These are phyloP conservation scores for Serendipita vermifera DNA, from an alignment of 768 basidiomycete species.

Conservation along the genomic window DNA sequence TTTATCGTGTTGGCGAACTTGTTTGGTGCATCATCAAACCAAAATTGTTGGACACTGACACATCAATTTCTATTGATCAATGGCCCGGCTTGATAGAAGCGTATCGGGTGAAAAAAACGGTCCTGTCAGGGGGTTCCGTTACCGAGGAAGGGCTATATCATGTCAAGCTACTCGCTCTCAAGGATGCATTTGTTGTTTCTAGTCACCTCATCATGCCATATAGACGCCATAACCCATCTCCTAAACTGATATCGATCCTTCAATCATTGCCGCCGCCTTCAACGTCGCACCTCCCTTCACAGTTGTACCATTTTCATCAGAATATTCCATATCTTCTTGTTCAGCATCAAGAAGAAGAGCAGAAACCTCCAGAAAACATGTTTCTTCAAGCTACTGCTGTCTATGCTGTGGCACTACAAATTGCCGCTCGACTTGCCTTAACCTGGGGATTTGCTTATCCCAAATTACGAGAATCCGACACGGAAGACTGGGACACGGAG, in stretches of 20 bases:
- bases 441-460: neutral
- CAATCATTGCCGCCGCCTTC: neutral
- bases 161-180: slow-evolving; percentile 1
- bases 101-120: neutral
- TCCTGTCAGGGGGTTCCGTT: neutral
- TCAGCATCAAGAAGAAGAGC: neutral
- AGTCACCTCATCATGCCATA: neutral
- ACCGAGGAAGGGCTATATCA: neutral
- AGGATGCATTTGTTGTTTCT: neutral
- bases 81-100: neutral
- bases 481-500: neutral
- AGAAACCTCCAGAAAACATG: neutral
- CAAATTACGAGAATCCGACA: too few species aligned
- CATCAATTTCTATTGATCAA: neutral
- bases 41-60: neutral
- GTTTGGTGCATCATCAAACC: slow-evolving; percentile 4
- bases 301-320: neutral
- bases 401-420: neutral
- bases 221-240: neutral
- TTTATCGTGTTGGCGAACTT: neutral
- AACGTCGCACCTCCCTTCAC: neutral
- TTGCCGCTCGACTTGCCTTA: neutral
- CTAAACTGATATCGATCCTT: neutral
- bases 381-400: slow-evolving; percentile 3
- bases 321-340: neutral